A percentile compares a stretch with the other conserved stretches of the same genome.
Evolutionary conservation across 352 stramenopile species (phyloP).

Genomic region (Phytophthora tubulina): DNA sequence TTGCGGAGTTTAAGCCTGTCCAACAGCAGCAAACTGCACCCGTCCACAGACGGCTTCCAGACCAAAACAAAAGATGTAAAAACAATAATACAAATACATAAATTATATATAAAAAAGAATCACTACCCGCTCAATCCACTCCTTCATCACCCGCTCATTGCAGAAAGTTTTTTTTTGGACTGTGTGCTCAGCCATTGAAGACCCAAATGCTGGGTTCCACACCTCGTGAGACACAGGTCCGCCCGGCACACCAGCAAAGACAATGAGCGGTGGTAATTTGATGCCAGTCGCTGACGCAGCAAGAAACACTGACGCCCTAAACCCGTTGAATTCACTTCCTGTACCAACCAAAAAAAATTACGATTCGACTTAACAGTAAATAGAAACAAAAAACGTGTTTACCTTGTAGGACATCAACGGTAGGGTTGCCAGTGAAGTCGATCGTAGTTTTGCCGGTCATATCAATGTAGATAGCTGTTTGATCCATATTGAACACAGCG

Average conservation of each 20-base stretch:
- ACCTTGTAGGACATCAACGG: constrained; percentile 16
- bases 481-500: constrained; percentile 23
- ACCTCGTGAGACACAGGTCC: constrained; percentile 10
- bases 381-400: not conserved
- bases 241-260: constrained; percentile 14
- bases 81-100: not conserved
- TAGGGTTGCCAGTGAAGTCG: constrained; percentile 16
- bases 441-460: constrained; percentile 24
- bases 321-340: constrained; percentile 13
- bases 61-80: constrained; percentile 14
- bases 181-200: constrained; percentile 5
- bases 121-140: constrained; percentile 20
- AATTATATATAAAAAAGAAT: not conserved
- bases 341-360: not conserved
- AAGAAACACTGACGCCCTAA: constrained; percentile 20
- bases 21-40: not conserved
- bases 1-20: constrained; percentile 18
- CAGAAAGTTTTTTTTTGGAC: constrained; percentile 25
- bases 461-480: constrained; percentile 20
- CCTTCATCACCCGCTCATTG: constrained; percentile 20
- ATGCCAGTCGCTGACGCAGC: constrained; percentile 10
- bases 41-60: constrained; percentile 14
- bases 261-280: constrained; percentile 12
- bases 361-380: not conserved
- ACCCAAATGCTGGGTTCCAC: constrained; percentile 11